Conservation (phyloP, 192 early-diverging fungal species). For the Coemansia sp. region DNA sequence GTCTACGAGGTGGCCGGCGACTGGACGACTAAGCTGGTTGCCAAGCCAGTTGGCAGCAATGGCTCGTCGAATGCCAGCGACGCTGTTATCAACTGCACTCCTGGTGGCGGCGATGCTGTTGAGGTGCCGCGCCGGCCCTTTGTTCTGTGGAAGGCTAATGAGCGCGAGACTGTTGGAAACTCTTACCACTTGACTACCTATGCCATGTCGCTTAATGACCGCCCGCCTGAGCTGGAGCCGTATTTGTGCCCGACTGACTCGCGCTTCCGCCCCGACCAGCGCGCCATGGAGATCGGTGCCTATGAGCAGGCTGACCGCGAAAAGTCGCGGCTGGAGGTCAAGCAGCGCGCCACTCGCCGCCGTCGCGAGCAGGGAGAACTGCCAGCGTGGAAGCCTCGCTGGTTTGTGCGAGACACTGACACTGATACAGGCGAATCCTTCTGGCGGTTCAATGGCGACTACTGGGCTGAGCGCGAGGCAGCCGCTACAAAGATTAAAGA, state of each 20-base stretch:
- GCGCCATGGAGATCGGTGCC: conserved; percentile 78
- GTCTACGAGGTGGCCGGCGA: conserved; percentile 66
- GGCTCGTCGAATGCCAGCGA: not conserved
- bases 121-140: conserved; percentile 50
- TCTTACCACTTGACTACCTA: conserved; percentile 76
- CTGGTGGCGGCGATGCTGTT: conserved; percentile 28
- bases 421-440: conserved; percentile 65
- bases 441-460: conserved; percentile 66
- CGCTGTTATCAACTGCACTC: conserved; percentile 22
- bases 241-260: conserved; percentile 79
- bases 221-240: conserved; percentile 54
- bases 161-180: conserved; percentile 52
- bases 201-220: conserved; percentile 76
- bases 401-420: conserved; percentile 73
- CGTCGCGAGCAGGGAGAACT: conserved; percentile 60
- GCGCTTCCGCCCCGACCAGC: conserved; percentile 80
- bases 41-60: conserved; percentile 27
- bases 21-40: conserved; percentile 68
- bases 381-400: conserved; percentile 63
- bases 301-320: conserved; percentile 73
- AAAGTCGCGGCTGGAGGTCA: conserved; percentile 74
- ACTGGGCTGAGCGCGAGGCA: conserved; percentile 66
- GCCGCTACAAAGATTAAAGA: conserved; percentile 28
- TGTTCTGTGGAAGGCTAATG: conserved; percentile 64
- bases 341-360: conserved; percentile 66